A percentile compares a stretch with the other conserved stretches of the same genome.
Conservation (phyloP, 164 flowering plant genomes). For the Magnolia changhungtana region DNA sequence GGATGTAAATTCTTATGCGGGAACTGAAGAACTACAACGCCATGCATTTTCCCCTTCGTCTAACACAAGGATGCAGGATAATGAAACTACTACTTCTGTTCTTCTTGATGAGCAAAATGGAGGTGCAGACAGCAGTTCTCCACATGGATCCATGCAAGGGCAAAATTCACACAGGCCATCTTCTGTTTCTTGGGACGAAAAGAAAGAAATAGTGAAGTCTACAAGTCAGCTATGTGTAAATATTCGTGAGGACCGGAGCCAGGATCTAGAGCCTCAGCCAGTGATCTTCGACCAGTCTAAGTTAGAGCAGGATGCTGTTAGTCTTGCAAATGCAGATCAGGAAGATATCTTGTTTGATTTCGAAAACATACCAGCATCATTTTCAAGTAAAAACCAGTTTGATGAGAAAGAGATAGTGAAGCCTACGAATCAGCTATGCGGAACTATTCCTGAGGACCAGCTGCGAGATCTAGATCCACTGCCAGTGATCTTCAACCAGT, state of each 20-base stretch:
- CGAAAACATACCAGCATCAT: conserved; percentile 19
- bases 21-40: conserved; percentile 32
- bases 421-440: conserved; percentile 18
- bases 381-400: conserved; percentile 18
- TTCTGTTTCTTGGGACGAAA: conserved; percentile 74
- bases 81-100: conserved; percentile 27
- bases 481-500: conserved; percentile 16
- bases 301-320: conserved; percentile 20
- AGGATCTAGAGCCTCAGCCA: conserved; percentile 23
- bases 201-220: conserved; percentile 56
- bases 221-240: conserved; percentile 9
- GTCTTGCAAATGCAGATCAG: conserved; percentile 16
- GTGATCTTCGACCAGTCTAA: conserved; percentile 16
- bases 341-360: conserved; percentile 23
- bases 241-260: conserved; percentile 16
- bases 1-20: conserved; percentile 29
- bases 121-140: conserved; percentile 23
- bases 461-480: conserved; percentile 24
- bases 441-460: conserved; percentile 11
- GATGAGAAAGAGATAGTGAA: conserved; percentile 46
- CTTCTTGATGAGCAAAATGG: conserved; percentile 22
- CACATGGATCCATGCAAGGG: conserved; percentile 25
- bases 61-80: conserved; percentile 19
- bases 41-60: conserved; percentile 34
- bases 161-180: conserved; percentile 37